Evolutionary conservation across 805 yeast genomes (phyloP).

Genomic region (Kodamaea leandrae): DNA sequence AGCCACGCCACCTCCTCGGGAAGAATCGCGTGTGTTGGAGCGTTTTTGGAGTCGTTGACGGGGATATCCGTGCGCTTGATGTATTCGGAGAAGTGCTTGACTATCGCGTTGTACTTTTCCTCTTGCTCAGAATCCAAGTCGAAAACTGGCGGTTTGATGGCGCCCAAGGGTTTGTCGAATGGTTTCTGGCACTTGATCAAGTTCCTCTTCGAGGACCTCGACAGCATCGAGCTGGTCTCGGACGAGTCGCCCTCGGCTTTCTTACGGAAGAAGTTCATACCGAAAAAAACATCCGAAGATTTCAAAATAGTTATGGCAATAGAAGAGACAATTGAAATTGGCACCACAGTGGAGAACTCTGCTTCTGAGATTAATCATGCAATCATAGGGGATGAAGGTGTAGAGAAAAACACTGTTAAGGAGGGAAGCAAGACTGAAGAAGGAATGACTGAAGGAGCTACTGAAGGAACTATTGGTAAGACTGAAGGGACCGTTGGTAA

Average conservation of each 20-base stretch:
- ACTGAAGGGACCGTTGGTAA: too few species aligned
- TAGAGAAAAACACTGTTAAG: too few species aligned
- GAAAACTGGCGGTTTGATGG: slow-evolving; percentile 29
- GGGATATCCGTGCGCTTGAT: slow-evolving; percentile 8
- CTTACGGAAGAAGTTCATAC: slow-evolving; percentile 12
- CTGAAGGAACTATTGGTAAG: too few species aligned
- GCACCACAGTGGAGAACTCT: too few species aligned
- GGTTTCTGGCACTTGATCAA: slow-evolving; percentile 38
- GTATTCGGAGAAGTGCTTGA: slow-evolving; percentile 51
- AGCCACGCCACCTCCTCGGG: slow-evolving; percentile 43
- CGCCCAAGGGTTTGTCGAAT: slow-evolving; percentile 35
- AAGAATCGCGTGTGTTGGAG: slow-evolving; percentile 23
- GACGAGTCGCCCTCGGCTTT: slow-evolving; percentile 6
- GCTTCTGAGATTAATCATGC: too few species aligned
- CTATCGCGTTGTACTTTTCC: slow-evolving; percentile 58
- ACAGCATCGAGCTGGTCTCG: slow-evolving; percentile 20
- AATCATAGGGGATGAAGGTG: too few species aligned
- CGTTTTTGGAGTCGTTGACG: slow-evolving; percentile 36
- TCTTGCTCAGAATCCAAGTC: slow-evolving; percentile 54
- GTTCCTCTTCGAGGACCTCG: slow-evolving; percentile 20
- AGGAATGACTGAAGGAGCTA: too few species aligned
- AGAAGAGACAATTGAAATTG: neutral
- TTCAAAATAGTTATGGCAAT: neutral
- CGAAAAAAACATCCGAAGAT: neutral
- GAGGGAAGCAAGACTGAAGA: too few species aligned